phyloP scores from a whole-genome alignment of 208 protist genomes.

The Trypanosoma avium region DNA sequence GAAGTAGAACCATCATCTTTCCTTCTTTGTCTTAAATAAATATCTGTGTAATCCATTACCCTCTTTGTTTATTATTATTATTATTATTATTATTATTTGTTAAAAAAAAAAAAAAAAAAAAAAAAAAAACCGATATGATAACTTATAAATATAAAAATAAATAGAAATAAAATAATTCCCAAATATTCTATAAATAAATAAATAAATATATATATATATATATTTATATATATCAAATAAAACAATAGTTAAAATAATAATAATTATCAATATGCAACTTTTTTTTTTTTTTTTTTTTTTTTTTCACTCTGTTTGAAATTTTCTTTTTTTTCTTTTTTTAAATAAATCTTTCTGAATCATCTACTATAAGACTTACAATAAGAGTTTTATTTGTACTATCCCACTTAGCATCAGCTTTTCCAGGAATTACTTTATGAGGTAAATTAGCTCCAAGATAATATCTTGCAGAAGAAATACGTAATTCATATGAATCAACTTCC shows the following conservation, averaged over 20 bases:
- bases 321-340: no score
- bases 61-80: no score
- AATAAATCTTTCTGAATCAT: conserved; percentile 15
- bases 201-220: background rate
- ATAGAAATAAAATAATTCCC: background rate
- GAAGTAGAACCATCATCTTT: conserved; percentile 12
- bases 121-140: background rate
- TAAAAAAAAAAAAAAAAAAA: background rate
- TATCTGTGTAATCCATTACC: conserved; percentile 40
- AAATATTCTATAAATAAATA: background rate
- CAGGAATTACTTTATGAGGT: conserved; percentile 53
- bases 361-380: conserved; percentile 40
- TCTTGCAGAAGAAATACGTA: conserved; percentile 49
- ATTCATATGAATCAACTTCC: conserved; percentile 60
- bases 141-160: background rate
- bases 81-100: background rate
- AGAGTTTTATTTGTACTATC: conserved; percentile 56
- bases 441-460: conserved; percentile 74
- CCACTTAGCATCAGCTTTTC: conserved; percentile 70
- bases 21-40: conserved; percentile 24
- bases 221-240: background rate
- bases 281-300: background rate
- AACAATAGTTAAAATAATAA: no score
- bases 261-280: no score
- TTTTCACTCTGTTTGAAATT: no score